Evolutionary conservation across 2,329 filamentous ascomycete species (phyloP), one percentile per base, ranked within the genome.

Genomic region (Claviceps cyperi): DNA sequence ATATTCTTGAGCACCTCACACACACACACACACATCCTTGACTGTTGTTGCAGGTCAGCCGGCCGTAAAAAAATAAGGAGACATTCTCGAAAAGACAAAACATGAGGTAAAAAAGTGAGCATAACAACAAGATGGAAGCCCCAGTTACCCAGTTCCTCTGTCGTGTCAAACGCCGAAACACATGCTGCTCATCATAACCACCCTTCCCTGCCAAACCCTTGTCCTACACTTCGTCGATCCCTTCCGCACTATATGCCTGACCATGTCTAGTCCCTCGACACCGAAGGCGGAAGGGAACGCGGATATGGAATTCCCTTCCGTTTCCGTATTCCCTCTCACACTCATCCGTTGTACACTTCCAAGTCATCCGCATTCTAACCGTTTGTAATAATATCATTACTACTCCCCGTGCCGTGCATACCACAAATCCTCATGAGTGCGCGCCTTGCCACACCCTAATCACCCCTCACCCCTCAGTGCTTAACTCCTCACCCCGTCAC

Each of bases 401-500:
- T n/a, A n/a, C 28, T 32, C 9, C 28, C 28, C 28, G 3, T 32
- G 9, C 11, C 9, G 28, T 32, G 4, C 28, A 32, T 4, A 9
- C 28, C 28, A 32, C 28, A 32, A 3, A 32, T 32, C 9, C 28
- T 32, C 28, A 3, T 32, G 9, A 11, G 3, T 32, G 28, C 9
- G 28, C 28, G 28, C 28, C 28, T 32, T 32, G 28, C 28, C 22
- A 32, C 28, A 32, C 9, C 28, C 28, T 9, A 11, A 32, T 4
- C 28, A 32, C 28, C 28, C 62, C 40, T 59, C 64, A 9, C 63
- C 62, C 60, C 66, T 68, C 51, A 66, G 54, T 28, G 24, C 24
- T 28, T 9, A 8, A 32, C 9, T 11, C 9, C 28, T 32, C 28
- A 11, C 9, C 28, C 28, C 9, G 4, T 32, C 28, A 32, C 8